phyloP scores from a whole-genome alignment of 1,284 basidiomycete species.

The Lentinula novae-zelandiae region DNA sequence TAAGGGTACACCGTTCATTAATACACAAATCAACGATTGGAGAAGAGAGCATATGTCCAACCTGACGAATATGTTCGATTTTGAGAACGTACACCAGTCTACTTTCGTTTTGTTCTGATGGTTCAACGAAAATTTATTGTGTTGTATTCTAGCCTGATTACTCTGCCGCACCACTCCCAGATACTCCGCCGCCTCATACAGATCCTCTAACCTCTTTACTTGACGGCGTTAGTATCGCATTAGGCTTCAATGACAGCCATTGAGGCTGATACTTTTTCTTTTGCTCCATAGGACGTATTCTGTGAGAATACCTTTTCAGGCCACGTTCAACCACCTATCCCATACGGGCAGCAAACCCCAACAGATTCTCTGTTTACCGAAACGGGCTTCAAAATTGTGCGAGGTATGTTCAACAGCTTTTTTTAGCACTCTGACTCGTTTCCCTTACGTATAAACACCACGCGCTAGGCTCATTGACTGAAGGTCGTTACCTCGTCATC shows the following conservation, averaged over 20 bases:
- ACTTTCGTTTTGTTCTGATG: not conserved
- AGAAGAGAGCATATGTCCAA: constrained; percentile 13
- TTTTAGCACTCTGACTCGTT: not conserved
- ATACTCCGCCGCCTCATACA: constrained; percentile 6
- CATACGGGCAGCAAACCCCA: constrained; percentile 5
- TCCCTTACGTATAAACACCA: not conserved
- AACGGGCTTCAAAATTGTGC: constrained; percentile 7
- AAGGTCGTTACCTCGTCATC: constrained; percentile 11
- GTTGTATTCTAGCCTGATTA: constrained; percentile 6
- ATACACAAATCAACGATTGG: constrained; percentile 12
- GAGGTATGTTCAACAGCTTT: not conserved
- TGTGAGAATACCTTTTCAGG: constrained; percentile 4
- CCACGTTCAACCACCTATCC: constrained; percentile 6
- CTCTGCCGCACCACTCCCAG: constrained; percentile 1
- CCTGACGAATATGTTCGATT: constrained; percentile 9
- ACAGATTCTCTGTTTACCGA: constrained; percentile 6
- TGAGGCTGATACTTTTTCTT: not conserved
- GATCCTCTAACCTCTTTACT: constrained; percentile 10
- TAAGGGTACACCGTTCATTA: constrained; percentile 9
- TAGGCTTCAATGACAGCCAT: not conserved
- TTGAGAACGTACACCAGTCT: constrained; percentile 3
- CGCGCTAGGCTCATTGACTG: constrained; percentile 5
- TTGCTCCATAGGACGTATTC: not conserved
- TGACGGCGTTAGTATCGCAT: not conserved
- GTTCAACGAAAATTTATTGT: not conserved